Base-by-base conservation (phyloP, 2,329 filamentous ascomycete species). In the Sporothrix humicola region DNA sequence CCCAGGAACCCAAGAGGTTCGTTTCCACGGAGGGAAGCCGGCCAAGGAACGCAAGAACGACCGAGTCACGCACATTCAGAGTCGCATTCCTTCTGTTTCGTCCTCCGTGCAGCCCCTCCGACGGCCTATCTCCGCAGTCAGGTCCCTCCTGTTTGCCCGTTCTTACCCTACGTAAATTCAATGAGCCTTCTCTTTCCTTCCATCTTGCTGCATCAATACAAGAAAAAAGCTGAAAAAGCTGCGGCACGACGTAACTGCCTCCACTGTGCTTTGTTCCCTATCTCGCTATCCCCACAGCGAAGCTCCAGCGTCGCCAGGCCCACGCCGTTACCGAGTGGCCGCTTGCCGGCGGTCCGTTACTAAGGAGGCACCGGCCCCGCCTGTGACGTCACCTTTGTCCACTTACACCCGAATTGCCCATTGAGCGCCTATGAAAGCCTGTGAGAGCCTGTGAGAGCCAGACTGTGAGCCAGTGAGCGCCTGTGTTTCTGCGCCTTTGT, bases 331-430 rank as follows among this genome's bases (percentile, higher is more conserved):
- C 65, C 65, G 46, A 37, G 48, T 68, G 65, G 50, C 48, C 10
- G 50, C n/a, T 69, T 56, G 48, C 66, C 66, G 66, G 66, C 50
- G 31, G 66, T 56, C 50, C 50, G 50, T 56, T 69, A 56, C 66
- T 69, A 69, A 69, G 31, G 48, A 31, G 26, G 4, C 48, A 15
- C 26, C 66, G 46, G 48, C 26, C 66, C 66, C 66, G 48, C 66
- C 31, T 13, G 66, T 69, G 66, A 69, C 50, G 66, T 69, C 66
- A 69, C 50, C 15, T 17, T 17, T 56, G 46, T 52, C 66, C 50
- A 69, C 66, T 69, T 69, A 69, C 66, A 69, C 17, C 66, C 48
- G 66, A 54, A 37, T 26, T 20, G 63, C 20, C 44, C 37, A 46
- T 65, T 65, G 23, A 44, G 44, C 31, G 31, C 31, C 31, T 37